Evolutionary conservation across 2,329 filamentous ascomycete genomes (phyloP).

Genomic region (Clarireedia sp.): DNA sequence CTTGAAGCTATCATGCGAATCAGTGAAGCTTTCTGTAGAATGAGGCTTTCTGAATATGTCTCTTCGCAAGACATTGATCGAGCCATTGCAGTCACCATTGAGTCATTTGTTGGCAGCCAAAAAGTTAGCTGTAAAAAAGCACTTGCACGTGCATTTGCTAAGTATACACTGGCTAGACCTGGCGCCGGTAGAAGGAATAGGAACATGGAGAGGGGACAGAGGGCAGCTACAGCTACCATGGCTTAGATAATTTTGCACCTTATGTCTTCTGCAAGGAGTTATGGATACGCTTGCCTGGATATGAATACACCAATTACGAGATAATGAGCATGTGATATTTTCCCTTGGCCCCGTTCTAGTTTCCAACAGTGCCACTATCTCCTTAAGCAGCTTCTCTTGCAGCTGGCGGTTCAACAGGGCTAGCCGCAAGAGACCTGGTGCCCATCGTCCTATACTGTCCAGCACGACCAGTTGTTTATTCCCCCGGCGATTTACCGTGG

Average conservation of each 20-base stretch:
- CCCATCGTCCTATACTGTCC: too few species aligned
- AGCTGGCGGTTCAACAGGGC: too few species aligned
- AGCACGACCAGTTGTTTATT: too few species aligned
- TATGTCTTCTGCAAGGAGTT: neutral
- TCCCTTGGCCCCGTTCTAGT: neutral
- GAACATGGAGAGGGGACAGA: constrained; percentile 19
- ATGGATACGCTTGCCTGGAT: neutral
- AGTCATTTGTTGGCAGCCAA: constrained; percentile 91
- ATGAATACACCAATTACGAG: neutral
- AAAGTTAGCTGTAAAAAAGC: constrained; percentile 98
- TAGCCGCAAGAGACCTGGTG: too few species aligned
- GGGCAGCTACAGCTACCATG: constrained; percentile 19
- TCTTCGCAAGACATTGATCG: constrained; percentile 86
- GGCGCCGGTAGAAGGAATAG: constrained; percentile 24
- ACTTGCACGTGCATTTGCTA: constrained; percentile 86
- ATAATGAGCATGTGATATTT: constrained; percentile 6
- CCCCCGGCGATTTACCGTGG: too few species aligned
- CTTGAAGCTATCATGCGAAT: constrained; percentile 97
- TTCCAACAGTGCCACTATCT: neutral
- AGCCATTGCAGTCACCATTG: constrained; percentile 91
- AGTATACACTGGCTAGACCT: constrained; percentile 60
- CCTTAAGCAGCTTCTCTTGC: neutral
- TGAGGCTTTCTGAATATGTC: constrained; percentile 97
- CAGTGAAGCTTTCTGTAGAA: constrained; percentile 88
- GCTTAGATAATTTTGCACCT: neutral